phyloP scores from a whole-genome alignment of 2,329 filamentous ascomycete species.

The Cercospora nicotianae region DNA sequence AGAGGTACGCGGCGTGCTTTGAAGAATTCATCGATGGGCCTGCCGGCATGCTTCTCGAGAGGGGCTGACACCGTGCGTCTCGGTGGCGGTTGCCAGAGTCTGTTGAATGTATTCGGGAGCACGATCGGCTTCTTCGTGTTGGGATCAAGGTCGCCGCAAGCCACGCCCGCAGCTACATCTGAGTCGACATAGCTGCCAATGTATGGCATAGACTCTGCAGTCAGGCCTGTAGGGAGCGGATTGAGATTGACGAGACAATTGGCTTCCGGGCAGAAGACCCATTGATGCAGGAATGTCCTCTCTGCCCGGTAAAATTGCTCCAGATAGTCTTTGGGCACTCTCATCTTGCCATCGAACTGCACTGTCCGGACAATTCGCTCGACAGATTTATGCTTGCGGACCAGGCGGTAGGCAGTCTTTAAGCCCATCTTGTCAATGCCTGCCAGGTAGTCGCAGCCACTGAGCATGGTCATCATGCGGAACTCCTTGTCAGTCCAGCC shows the following conservation, averaged over 20 bases:
- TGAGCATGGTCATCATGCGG: conserved; percentile 91
- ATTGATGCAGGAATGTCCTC: conserved; percentile 88
- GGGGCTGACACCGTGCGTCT: conserved; percentile 42
- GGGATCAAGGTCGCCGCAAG: conserved; percentile 79
- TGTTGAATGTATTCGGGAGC: conserved; percentile 39
- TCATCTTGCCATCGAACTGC: conserved; percentile 84
- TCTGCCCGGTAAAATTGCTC: conserved; percentile 83
- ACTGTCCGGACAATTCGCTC: conserved; percentile 79
- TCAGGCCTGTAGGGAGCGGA: conserved; percentile 61
- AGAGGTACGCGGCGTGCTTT: conserved; percentile 63
- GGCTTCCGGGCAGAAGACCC: conserved; percentile 81
- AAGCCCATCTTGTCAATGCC: conserved; percentile 82
- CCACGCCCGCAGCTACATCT: conserved; percentile 70
- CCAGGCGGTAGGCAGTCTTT: conserved; percentile 87
- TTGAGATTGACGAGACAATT: conserved; percentile 74
- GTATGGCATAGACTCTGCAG: conserved; percentile 71
- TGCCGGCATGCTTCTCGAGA: conserved; percentile 57
- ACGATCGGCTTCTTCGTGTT: conserved; percentile 73
- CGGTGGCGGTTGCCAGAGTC: conserved; percentile 29
- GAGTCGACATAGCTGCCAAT: conserved; percentile 64
- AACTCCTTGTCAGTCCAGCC: conserved; percentile 94
- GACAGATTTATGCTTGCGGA: conserved; percentile 85
- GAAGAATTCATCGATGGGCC: conserved; percentile 66
- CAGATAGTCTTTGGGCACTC: conserved; percentile 77
- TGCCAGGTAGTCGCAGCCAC: conserved; percentile 92